phyloP scores from a whole-genome alignment of 768 basidiomycete species.

The Boletus bicolor region DNA sequence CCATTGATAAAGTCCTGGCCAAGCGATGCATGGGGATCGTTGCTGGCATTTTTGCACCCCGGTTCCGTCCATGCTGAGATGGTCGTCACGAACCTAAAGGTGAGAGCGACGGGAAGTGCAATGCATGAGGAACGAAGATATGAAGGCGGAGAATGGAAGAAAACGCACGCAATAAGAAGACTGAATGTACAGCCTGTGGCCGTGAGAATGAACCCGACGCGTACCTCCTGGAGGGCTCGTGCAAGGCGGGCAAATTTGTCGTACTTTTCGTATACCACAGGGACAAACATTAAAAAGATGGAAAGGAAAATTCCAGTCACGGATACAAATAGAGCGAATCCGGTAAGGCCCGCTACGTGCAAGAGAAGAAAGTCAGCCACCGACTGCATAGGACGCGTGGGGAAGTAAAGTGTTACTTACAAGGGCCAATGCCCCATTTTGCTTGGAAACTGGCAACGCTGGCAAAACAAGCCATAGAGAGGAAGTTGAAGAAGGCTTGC shows the following conservation, averaged over 20 bases:
- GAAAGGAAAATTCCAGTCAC: slow-evolving; percentile 71
- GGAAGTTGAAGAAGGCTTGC: slow-evolving; percentile 90
- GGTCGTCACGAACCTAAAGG: slow-evolving; percentile 64
- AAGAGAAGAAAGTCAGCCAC: slow-evolving; percentile 13
- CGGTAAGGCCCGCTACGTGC: slow-evolving; percentile 73
- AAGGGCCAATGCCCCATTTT: slow-evolving; percentile 79
- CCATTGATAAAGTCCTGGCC: slow-evolving; percentile 65
- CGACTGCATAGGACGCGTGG: neutral
- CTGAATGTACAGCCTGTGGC: slow-evolving; percentile 62
- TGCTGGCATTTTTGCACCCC: slow-evolving; percentile 81
- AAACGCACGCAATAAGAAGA: slow-evolving; percentile 73
- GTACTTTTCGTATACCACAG: slow-evolving; percentile 82
- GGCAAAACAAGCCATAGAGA: slow-evolving; percentile 89
- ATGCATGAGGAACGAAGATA: slow-evolving; percentile 16
- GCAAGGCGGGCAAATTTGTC: slow-evolving; percentile 76
- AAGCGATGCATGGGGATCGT: slow-evolving; percentile 75
- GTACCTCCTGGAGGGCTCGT: slow-evolving; percentile 75
- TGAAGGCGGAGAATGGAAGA: neutral
- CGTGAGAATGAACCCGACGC: slow-evolving; percentile 81
- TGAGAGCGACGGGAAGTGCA: neutral
- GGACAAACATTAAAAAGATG: slow-evolving; percentile 69
- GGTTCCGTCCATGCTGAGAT: slow-evolving; percentile 86
- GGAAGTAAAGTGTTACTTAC: slow-evolving; percentile 45
- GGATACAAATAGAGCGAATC: slow-evolving; percentile 81
- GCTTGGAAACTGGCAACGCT: slow-evolving; percentile 88